phyloP scores from a whole-genome alignment of 805 yeast genomes.

The Isabelozyma gotoi region DNA sequence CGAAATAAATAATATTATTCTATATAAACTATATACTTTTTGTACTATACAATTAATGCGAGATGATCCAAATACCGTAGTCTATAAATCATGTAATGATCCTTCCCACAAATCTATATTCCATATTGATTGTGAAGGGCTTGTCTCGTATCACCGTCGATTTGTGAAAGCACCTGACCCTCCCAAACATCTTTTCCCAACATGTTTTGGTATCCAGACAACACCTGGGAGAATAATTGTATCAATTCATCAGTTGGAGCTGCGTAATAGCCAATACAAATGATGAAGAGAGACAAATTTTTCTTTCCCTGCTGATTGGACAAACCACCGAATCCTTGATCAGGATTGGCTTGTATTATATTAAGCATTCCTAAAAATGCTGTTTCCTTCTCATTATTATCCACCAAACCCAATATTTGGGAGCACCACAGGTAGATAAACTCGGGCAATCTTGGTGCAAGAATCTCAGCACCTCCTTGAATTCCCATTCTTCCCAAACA shows the following conservation, averaged over 20 bases:
- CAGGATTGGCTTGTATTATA: constrained; percentile 64
- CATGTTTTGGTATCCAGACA: constrained; percentile 45
- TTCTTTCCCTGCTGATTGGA: constrained; percentile 44
- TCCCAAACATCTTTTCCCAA: constrained; percentile 44
- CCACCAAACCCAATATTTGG: constrained; percentile 64
- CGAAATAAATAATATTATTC: constrained; percentile 2
- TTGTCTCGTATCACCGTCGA: constrained; percentile 30
- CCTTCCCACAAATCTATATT: constrained; percentile 6
- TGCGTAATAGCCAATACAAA: constrained; percentile 56
- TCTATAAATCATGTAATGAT: not conserved
- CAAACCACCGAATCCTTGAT: constrained; percentile 50
- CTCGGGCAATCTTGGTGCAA: constrained; percentile 56
- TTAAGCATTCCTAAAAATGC: constrained; percentile 83
- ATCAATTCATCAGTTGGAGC: constrained; percentile 49
- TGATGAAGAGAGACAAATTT: constrained; percentile 53
- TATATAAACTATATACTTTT: constrained; percentile 5
- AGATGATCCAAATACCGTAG: not conserved
- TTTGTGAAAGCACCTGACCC: constrained; percentile 25
- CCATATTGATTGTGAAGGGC: constrained; percentile 19
- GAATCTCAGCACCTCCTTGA: constrained; percentile 51
- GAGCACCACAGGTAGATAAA: constrained; percentile 70
- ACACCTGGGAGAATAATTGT: constrained; percentile 43
- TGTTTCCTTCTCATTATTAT: constrained; percentile 85
- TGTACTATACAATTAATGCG: not conserved
- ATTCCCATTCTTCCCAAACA: constrained; percentile 85